A percentile compares a stretch with the other conserved stretches of the same genome.
phyloP scores from a whole-genome alignment of 1,284 basidiomycete species.

The Cryptococcus sp. region DNA sequence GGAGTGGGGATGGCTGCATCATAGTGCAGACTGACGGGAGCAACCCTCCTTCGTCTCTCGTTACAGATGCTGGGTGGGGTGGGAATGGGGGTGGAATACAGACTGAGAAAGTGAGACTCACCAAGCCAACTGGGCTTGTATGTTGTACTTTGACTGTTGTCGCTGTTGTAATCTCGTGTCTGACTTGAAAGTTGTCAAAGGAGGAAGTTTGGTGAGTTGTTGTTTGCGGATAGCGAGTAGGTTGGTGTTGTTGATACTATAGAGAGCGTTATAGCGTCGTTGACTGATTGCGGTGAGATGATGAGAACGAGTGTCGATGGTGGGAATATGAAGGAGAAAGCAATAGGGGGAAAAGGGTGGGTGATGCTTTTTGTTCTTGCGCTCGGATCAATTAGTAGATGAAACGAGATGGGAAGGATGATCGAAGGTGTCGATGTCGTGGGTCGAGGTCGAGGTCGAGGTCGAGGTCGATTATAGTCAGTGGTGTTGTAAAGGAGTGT shows the following conservation, averaged over 20 bases:
- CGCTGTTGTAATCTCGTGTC: no score
- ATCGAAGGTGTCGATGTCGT: background rate
- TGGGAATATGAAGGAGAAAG: background rate
- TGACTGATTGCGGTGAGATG: background rate
- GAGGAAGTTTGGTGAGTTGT: slow-evolving; percentile 1
- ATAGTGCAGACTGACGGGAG: no score
- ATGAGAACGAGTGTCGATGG: background rate
- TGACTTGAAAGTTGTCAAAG: background rate
- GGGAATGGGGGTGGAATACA: background rate
- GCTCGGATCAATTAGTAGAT: no score
- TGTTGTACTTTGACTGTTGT: no score
- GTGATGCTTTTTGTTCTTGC: background rate
- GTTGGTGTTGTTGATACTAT: no score
- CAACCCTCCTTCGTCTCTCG: no score
- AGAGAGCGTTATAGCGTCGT: background rate
- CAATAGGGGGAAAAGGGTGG: background rate
- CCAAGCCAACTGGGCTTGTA: background rate
- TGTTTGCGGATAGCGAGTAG: background rate
- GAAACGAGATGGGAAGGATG: background rate
- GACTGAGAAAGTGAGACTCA: background rate
- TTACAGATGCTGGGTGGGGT: no score
- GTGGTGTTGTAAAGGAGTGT: no score
- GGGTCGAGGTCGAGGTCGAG: background rate
- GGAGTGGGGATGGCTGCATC: background rate
- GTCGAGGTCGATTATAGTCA: no score